Percentiles rank a stretch among this genome's conserved stretches.
These are phyloP conservation scores for Kodamaea sp. DNA, from an alignment of 1,139 yeast genomes.

Conservation along the genomic window DNA sequence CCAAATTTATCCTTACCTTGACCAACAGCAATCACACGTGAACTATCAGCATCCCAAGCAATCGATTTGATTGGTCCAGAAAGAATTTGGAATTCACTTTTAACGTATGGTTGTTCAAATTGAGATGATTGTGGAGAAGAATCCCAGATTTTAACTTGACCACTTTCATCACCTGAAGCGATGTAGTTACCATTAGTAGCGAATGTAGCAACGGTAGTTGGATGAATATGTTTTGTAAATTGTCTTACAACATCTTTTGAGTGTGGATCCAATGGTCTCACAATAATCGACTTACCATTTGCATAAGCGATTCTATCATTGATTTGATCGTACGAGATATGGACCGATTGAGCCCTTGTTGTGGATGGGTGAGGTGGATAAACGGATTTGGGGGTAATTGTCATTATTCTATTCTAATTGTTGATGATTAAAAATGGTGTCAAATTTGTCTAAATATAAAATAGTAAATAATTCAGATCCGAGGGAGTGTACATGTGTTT, in stretches of 20 bases:
- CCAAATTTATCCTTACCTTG: slow-evolving; percentile 91
- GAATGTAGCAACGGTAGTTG: slow-evolving; percentile 72
- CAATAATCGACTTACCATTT: slow-evolving; percentile 72
- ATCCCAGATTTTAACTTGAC: slow-evolving; percentile 89
- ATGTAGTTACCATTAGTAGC: slow-evolving; percentile 87
- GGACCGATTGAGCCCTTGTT: slow-evolving; percentile 63
- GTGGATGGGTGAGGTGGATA: slow-evolving; percentile 82
- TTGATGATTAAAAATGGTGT: too few relatives aligned
- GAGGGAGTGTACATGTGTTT: too few relatives aligned
- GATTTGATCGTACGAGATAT: slow-evolving; percentile 66
- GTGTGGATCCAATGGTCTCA: slow-evolving; percentile 57
- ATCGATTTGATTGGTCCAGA: slow-evolving; percentile 80
- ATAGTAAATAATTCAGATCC: too few relatives aligned
- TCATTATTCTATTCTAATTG: slow-evolving; percentile 14
- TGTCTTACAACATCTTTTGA: slow-evolving; percentile 46
- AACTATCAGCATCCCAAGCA: slow-evolving; percentile 90
- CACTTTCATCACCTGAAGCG: slow-evolving; percentile 90
- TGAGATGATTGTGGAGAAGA: slow-evolving; percentile 23
- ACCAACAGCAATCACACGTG: slow-evolving; percentile 90
- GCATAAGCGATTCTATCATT: slow-evolving; percentile 75
- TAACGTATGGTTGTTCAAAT: slow-evolving; percentile 54
- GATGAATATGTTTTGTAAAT: slow-evolving; percentile 65
- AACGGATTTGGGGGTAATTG: slow-evolving; percentile 27
- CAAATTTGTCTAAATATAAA: too few relatives aligned
- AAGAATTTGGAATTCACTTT: slow-evolving; percentile 79